phyloP scores from a whole-genome alignment of 2,329 filamentous ascomycete species.

The Tolypocladium tundrense region DNA sequence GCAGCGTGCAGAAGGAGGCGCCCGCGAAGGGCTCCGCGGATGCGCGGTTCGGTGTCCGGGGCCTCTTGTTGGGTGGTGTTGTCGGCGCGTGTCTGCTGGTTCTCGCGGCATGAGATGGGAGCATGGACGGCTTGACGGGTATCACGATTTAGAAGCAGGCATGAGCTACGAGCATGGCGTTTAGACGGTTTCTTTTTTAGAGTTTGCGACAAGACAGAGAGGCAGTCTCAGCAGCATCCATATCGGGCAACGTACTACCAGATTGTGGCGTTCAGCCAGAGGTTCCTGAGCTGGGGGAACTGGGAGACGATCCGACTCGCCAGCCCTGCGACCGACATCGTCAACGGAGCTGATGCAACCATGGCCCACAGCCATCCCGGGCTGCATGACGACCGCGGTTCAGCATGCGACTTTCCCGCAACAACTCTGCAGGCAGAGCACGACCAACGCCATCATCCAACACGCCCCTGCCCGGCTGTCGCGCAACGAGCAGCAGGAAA shows the following conservation, averaged over 20 bases:
- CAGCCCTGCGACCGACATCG: not conserved
- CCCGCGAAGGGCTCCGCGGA: constrained; percentile 18
- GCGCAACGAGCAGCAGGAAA: not conserved
- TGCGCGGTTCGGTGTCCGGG: not conserved
- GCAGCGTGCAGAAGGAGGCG: constrained; percentile 44
- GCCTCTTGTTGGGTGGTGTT: not conserved
- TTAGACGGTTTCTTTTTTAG: not conserved
- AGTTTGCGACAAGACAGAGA: not conserved
- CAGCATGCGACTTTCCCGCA: not conserved
- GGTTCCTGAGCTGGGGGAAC: not conserved
- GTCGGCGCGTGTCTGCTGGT: not conserved
- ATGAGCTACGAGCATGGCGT: not conserved
- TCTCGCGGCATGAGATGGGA: not conserved
- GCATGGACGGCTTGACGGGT: not conserved
- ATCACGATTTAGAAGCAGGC: not conserved
- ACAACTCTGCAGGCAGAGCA: not conserved
- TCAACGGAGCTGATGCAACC: too few relatives aligned
- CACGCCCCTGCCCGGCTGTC: not conserved
- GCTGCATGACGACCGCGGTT: too few relatives aligned
- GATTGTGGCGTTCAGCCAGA: too few relatives aligned
- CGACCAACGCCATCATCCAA: not conserved
- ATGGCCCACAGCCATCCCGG: too few relatives aligned
- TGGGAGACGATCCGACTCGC: not conserved
- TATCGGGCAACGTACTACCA: too few relatives aligned
- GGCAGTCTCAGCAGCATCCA: not conserved